Percentiles rank a stretch among this genome's conserved stretches.
These are phyloP conservation scores for Claviceps spartinae DNA, from an alignment of 2,329 filamentous ascomycete species.

Conservation along the genomic window DNA sequence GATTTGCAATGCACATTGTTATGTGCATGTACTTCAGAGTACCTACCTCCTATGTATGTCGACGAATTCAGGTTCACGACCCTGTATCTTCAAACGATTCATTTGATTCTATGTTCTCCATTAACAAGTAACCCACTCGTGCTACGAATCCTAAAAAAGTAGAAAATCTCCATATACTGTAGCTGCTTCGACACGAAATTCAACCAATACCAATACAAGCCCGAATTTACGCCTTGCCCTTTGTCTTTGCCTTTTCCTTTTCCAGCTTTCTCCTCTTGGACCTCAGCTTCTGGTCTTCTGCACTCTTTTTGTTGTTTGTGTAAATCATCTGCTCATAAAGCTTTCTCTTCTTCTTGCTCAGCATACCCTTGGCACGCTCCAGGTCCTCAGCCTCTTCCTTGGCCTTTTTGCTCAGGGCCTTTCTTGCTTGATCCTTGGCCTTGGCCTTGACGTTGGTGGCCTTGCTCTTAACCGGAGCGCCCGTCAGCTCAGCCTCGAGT, in stretches of 20 bases:
- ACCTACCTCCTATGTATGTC: too few species aligned
- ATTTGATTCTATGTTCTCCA: not conserved
- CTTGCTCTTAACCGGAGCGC: slow-evolving; percentile 44
- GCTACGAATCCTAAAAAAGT: not conserved
- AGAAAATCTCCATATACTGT: not conserved
- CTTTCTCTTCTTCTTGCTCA: slow-evolving; percentile 95
- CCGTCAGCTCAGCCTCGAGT: slow-evolving; percentile 81
- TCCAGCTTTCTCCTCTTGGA: slow-evolving; percentile 86
- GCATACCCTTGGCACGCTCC: slow-evolving; percentile 93
- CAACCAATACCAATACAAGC: not conserved
- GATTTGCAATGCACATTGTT: too few species aligned
- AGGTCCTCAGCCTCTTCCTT: slow-evolving; percentile 73
- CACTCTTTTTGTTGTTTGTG: slow-evolving; percentile 85
- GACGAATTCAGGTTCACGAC: too few species aligned
- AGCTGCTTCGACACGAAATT: not conserved
- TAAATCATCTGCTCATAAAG: slow-evolving; percentile 95
- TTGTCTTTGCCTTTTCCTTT: slow-evolving; percentile 35
- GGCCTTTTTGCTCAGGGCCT: slow-evolving; percentile 56
- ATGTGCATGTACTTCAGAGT: too few species aligned
- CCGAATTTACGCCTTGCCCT: slow-evolving; percentile 22
- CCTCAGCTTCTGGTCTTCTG: slow-evolving; percentile 74
- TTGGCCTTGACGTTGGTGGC: slow-evolving; percentile 36
- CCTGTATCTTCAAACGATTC: not conserved
- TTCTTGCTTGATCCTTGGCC: slow-evolving; percentile 55
- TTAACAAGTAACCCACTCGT: not conserved